phyloP scores from a whole-genome alignment of 2,329 filamentous ascomycete genomes.

The Sporothrix euskadiensis region DNA sequence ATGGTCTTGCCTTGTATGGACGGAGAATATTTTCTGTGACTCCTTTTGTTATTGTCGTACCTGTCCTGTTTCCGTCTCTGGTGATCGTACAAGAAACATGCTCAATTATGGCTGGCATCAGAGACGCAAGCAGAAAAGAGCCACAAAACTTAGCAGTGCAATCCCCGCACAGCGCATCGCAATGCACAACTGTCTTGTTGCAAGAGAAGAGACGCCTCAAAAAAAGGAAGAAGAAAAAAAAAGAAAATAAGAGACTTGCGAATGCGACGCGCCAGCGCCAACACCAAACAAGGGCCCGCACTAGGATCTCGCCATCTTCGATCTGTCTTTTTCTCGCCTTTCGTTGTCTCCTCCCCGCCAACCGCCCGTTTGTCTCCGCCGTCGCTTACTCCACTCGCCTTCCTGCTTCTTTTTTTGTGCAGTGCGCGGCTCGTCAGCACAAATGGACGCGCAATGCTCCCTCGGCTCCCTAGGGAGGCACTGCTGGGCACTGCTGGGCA shows the following conservation, averaged over 20 bases:
- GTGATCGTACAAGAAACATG: not conserved
- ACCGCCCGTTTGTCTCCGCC: not conserved
- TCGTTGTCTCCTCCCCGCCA: not conserved
- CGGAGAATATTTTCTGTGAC: not conserved
- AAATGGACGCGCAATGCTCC: not conserved
- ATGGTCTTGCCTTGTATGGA: constrained; percentile 2
- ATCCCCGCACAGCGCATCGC: not conserved
- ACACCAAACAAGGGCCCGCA: constrained; percentile 2
- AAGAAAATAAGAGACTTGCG: not conserved
- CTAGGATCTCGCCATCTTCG: constrained; percentile 3
- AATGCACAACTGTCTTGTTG: not conserved
- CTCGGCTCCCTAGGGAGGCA: not conserved
- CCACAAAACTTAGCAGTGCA: not conserved
- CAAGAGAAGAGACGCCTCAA: not conserved
- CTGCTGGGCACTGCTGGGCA: not conserved
- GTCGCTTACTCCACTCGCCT: constrained; percentile 15
- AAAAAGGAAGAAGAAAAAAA: not conserved
- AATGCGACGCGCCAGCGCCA: constrained; percentile 14
- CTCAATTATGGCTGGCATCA: not conserved
- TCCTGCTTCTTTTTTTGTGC: not conserved
- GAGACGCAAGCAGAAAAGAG: not conserved
- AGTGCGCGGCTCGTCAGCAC: not conserved
- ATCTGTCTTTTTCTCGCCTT: not conserved
- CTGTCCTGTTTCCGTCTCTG: not conserved
- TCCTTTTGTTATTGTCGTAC: not conserved